phyloP scores from a whole-genome alignment of 441 rosid species.

The Daphne laureola region DNA sequence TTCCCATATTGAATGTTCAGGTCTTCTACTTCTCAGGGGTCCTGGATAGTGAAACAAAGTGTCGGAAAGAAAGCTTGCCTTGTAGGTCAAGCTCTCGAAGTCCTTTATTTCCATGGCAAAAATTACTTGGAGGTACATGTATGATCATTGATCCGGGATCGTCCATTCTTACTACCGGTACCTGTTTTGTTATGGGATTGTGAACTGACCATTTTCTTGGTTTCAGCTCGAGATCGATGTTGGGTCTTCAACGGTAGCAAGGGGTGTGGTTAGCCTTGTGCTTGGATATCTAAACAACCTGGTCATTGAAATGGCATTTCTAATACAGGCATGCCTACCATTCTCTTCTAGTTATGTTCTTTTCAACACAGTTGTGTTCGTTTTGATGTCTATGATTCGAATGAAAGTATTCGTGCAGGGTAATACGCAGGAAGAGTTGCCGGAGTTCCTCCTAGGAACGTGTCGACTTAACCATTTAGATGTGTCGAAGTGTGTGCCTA shows the following conservation, averaged over 20 bases:
- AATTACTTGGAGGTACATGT: conserved; percentile 74
- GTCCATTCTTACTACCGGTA: not conserved
- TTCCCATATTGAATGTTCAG: not conserved
- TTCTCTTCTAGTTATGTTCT: no score
- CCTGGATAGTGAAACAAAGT: conserved; percentile 96
- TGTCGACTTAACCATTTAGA: conserved; percentile 74
- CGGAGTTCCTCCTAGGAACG: conserved; percentile 80
- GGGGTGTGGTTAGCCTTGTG: conserved; percentile 79
- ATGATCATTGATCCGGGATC: not conserved
- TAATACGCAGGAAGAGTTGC: conserved; percentile 79
- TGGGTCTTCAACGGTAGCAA: conserved; percentile 89
- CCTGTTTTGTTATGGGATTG: no score
- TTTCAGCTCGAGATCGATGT: conserved; percentile 72
- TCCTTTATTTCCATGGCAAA: conserved; percentile 53
- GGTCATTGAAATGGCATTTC: conserved; percentile 90
- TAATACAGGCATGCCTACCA: conserved; percentile 56
- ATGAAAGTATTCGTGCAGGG: conserved; percentile 35
- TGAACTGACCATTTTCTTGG: no score
- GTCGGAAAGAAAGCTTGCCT: conserved; percentile 89
- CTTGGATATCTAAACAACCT: conserved; percentile 79
- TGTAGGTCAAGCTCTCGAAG: conserved; percentile 70
- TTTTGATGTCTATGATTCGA: not conserved
- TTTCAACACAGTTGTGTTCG: no score
- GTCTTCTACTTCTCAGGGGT: conserved; percentile 39
- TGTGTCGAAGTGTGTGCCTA: conserved; percentile 37